Percentiles rank a stretch among this genome's conserved stretches.
Conservation (phyloP, 306 rosid genomes). For the Myrica gale region DNA sequence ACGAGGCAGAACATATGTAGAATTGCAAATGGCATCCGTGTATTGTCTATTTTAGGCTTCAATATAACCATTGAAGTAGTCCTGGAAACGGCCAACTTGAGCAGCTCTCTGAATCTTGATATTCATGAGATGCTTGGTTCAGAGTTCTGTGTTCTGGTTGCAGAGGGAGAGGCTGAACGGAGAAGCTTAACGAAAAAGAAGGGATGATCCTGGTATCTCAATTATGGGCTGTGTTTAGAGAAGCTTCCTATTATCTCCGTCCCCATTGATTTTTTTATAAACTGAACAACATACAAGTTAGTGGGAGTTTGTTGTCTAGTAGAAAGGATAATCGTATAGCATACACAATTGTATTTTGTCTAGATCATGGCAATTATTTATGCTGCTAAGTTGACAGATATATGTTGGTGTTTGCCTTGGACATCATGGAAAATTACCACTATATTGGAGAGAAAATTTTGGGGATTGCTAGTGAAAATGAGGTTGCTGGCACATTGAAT, state of each 20-base stretch:
- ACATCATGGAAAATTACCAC: neutral
- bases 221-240: neutral
- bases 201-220: conserved; percentile 29
- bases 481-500: neutral
- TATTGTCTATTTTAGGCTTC: conserved; percentile 65
- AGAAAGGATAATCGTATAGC: neutral
- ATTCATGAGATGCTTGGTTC: conserved; percentile 83
- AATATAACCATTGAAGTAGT: conserved; percentile 57
- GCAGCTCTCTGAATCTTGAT: conserved; percentile 56
- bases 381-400: neutral
- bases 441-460: neutral
- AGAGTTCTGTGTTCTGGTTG: conserved; percentile 76
- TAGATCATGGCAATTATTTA: neutral
- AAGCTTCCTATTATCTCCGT: neutral
- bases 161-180: conserved; percentile 78
- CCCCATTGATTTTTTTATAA: too few relatives aligned
- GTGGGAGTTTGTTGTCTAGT: neutral
- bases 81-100: conserved; percentile 52
- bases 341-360: neutral
- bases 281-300: neutral
- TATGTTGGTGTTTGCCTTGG: neutral
- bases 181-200: conserved; percentile 59
- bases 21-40: conserved; percentile 72
- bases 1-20: conserved; percentile 77
- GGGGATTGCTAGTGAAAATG: neutral